A percentile compares a stretch with the other conserved stretches of the same genome.
Conservation (phyloP, 345 rosid species). For the Eucalyptus camaldulensis region DNA sequence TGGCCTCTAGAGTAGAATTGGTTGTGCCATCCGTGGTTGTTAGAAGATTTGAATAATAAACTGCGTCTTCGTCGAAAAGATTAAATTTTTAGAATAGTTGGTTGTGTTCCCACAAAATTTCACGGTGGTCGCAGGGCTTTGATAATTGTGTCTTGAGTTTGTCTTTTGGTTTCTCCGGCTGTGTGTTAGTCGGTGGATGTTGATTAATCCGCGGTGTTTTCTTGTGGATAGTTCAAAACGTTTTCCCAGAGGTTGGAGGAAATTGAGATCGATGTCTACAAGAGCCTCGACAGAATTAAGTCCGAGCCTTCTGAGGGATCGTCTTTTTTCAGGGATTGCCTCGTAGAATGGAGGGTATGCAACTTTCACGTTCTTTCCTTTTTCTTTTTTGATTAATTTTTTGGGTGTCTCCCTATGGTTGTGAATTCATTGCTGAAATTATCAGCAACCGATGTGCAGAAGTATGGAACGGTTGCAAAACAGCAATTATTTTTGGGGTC, state of each 20-base stretch:
- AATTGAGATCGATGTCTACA: conserved; percentile 61
- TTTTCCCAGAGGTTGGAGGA: conserved; percentile 54
- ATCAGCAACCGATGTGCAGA: neutral
- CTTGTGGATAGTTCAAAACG: conserved; percentile 53
- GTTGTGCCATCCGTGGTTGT: neutral
- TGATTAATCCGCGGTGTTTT: neutral
- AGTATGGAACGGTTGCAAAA: neutral
- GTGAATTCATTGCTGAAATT: neutral
- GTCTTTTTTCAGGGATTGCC: conserved; percentile 68
- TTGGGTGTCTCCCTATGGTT: neutral
- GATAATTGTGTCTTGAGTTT: neutral
- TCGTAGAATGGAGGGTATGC: conserved; percentile 84
- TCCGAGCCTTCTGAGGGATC: conserved; percentile 73
- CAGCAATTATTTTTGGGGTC: neutral
- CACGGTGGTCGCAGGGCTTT: neutral
- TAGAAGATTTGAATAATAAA: too few species aligned
- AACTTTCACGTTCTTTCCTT: neutral
- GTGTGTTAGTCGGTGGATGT: neutral
- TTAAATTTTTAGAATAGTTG: too few species aligned
- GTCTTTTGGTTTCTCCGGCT: neutral
- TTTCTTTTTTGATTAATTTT: neutral
- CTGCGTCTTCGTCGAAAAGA: too few species aligned
- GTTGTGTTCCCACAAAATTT: too few species aligned
- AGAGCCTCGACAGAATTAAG: conserved; percentile 57
- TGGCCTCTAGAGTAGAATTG: neutral